Evolutionary conservation across 208 protist species (phyloP).

Genomic region (Phytomonas sp.): DNA sequence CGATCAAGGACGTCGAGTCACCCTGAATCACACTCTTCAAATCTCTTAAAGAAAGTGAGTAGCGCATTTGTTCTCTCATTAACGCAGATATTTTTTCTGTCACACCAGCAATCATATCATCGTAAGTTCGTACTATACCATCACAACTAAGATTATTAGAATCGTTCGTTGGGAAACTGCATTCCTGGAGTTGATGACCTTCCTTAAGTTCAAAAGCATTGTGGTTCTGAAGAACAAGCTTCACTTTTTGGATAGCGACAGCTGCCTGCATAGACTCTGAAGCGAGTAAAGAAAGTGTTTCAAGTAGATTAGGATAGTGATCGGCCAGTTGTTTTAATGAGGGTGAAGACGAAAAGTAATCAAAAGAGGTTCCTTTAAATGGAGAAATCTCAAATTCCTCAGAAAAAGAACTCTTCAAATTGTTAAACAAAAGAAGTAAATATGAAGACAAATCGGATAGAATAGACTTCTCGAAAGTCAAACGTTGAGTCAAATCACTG

Average conservation of each 20-base stretch:
- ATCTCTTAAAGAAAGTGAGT: background rate
- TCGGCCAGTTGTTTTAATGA: background rate
- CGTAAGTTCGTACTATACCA: conserved; percentile 9
- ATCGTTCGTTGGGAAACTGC: conserved; percentile 3
- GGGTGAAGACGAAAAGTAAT: background rate
- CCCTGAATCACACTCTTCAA: background rate
- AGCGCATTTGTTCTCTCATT: conserved; percentile 10
- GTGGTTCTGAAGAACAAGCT: conserved; percentile 13
- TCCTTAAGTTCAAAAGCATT: conserved; percentile 10
- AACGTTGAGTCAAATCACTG: background rate
- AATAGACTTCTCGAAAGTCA: background rate
- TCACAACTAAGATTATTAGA: background rate
- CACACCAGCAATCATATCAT: conserved; percentile 19
- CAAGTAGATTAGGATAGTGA: background rate
- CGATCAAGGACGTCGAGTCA: background rate
- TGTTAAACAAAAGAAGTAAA: background rate
- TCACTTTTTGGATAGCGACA: conserved; percentile 9
- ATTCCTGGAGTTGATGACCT: background rate
- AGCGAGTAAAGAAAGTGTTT: background rate
- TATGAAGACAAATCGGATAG: background rate
- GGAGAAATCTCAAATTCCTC: background rate
- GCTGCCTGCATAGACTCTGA: conserved; percentile 11
- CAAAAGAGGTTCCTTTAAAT: background rate
- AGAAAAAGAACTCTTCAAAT: background rate
- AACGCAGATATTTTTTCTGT: conserved; percentile 16